Evolutionary conservation across 306 rosid genomes (phyloP).

Genomic region (Arachis stenosperma): DNA sequence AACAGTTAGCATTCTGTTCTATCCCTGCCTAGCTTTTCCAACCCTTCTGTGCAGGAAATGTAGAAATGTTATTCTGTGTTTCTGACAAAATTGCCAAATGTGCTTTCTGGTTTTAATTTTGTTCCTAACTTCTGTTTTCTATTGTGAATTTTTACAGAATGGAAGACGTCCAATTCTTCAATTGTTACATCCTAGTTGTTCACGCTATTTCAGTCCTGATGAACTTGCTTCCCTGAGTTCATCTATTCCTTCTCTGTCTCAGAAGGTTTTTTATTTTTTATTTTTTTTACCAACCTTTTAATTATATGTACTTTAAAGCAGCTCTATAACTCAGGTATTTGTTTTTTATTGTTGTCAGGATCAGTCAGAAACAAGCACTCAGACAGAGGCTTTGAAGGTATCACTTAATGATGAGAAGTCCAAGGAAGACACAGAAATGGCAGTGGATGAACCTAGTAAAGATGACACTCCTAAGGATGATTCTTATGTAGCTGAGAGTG

Average conservation of each 20-base stretch:
- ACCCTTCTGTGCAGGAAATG: constrained; percentile 1
- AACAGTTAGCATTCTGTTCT: constrained; percentile 20
- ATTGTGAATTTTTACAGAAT: constrained; percentile 58
- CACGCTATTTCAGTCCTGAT: constrained; percentile 82
- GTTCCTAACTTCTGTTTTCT: constrained; percentile 28
- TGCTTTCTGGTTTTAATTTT: constrained; percentile 1
- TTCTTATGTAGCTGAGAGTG: constrained; percentile 63
- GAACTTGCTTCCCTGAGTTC: constrained; percentile 72
- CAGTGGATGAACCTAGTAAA: constrained; percentile 43
- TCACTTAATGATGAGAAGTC: constrained; percentile 52
- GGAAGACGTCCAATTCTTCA: constrained; percentile 84
- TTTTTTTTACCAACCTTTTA: constrained; percentile 17
- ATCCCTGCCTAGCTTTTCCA: constrained; percentile 11
- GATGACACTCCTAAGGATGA: constrained; percentile 48
- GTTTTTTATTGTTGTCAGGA: constrained; percentile 44
- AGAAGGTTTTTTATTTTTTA: constrained; percentile 51
- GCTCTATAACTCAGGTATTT: constrained; percentile 32
- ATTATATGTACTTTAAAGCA: constrained; percentile 20
- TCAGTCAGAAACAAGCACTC: constrained; percentile 52
- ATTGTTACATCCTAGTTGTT: constrained; percentile 78
- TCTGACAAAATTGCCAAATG: constrained; percentile 13
- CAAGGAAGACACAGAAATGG: constrained; percentile 44
- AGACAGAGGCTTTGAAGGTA: constrained; percentile 45
- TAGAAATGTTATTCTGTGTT: constrained; percentile 19
- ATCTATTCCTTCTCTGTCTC: constrained; percentile 73